Base-by-base conservation (phyloP, 148 eudicot species). In the Fagopyrum homotropicum region DNA sequence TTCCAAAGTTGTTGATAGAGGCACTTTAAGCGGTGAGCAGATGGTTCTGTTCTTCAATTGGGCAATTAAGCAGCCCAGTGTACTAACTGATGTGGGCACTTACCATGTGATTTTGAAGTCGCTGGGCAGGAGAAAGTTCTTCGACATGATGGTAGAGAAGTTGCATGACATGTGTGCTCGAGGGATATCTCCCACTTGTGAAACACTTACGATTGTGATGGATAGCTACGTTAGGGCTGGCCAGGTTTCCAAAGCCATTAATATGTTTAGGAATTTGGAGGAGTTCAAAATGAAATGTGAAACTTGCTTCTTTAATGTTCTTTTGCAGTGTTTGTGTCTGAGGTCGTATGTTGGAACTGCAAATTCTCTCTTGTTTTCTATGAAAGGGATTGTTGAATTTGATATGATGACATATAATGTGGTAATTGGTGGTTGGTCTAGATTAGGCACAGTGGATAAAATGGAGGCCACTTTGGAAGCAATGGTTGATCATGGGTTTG, bases 381-480 rank as follows among this genome's bases (percentile, higher is more conserved):
- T 89, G 91, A 85, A 74, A 74, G 94, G 81, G 77, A 88, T 85
- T 75, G 77, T 95, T 45, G 79, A 68, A 29, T 81, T 86, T 75
- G 76, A 81, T 79, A 30, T 72, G 17, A 52, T 48, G 73, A 84
- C 89, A 43, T 92, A 89, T 71, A 90, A 90, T 75, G 40, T 82
- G 52, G 49, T 95, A 16, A 92, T 92, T 73, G 85, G 81, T 59
- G 99, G 99, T 69, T 90, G 97, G 97, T 81, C 91, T 2, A 88
- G 70, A 71, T 72, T 80, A 51, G 99, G 99, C 10, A 89, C 77
- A 77, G 86, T 90, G 75, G 45, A 51, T 79, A 97, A 95, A 74
- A 83, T 92, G 74, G 91, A 92, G 84, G 85, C 63, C 45, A 59
- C 71, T 80, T 76, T 95, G 85, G 77, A 85, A 74, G 87, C 72